Percentiles rank a stretch among this genome's conserved stretches.
phyloP scores from a whole-genome alignment of 2,329 filamentous ascomycete genomes.

The Seiridium cupressi region DNA sequence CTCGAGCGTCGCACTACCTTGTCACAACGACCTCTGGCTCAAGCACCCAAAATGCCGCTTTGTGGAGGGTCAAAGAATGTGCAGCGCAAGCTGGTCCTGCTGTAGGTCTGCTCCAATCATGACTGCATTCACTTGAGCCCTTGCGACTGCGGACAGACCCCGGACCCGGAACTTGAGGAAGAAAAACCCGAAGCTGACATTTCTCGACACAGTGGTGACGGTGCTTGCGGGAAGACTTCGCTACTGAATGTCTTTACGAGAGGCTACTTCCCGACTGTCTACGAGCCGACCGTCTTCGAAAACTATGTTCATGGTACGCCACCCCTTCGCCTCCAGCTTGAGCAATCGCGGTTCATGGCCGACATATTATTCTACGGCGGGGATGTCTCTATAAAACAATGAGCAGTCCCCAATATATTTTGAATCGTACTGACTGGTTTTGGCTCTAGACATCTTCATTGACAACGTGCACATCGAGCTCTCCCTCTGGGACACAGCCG shows the following conservation, averaged over 20 bases:
- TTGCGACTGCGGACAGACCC: not conserved
- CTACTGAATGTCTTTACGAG: constrained; percentile 97
- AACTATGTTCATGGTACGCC: constrained; percentile 93
- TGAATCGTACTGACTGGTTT: constrained; percentile 3
- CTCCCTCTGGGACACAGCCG: constrained; percentile 96
- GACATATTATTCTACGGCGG: too few species aligned
- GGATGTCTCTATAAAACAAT: too few species aligned
- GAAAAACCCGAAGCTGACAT: not conserved
- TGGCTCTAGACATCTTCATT: constrained; percentile 82
- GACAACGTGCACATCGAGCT: constrained; percentile 96
- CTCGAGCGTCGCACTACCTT: not conserved
- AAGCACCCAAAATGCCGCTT: constrained; percentile 36
- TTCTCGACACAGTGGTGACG: constrained; percentile 70
- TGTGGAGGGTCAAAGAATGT: constrained; percentile 80
- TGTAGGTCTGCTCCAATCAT: constrained; percentile 50
- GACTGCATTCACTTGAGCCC: not conserved
- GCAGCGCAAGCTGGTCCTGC: constrained; percentile 92
- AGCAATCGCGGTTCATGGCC: not conserved
- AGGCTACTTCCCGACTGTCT: constrained; percentile 98
- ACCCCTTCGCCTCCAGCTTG: not conserved
- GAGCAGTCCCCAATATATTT: too few species aligned
- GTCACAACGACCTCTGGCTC: not conserved
- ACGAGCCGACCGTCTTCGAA: constrained; percentile 97
- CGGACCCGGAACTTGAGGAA: not conserved
- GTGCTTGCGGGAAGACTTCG: constrained; percentile 96